Conservation (phyloP, 2,329 filamentous ascomycete species). For the Microsporum ferrugineum region DNA sequence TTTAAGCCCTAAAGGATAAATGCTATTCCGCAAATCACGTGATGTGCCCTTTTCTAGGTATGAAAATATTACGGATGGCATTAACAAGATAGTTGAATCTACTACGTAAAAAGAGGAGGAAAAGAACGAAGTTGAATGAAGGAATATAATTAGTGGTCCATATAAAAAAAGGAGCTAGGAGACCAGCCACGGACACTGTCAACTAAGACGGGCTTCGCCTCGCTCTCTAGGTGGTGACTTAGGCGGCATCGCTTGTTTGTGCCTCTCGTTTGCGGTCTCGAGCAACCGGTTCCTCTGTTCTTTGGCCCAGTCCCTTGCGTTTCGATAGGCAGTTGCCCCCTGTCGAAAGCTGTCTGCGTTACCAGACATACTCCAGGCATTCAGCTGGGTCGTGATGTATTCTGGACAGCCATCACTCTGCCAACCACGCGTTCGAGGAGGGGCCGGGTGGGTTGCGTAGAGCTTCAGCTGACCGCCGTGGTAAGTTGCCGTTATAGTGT, state of each 20-base stretch:
- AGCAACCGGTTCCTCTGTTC: slow-evolving; percentile 29
- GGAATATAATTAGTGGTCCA: too few species aligned
- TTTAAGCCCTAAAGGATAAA: too few species aligned
- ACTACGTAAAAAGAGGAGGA: too few species aligned
- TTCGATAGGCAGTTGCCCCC: slow-evolving; percentile 17
- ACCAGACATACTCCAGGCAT: not conserved
- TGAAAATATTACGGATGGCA: too few species aligned
- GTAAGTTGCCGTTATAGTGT: slow-evolving; percentile 20
- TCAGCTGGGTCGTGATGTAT: slow-evolving; percentile 9
- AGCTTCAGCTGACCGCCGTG: slow-evolving; percentile 9
- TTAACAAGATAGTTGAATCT: too few species aligned
- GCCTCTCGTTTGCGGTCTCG: slow-evolving; percentile 18
- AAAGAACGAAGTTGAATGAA: too few species aligned
- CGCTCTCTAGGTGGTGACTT: too few species aligned
- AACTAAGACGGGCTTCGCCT: too few species aligned
- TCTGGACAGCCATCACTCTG: not conserved
- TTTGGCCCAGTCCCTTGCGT: slow-evolving; percentile 31
- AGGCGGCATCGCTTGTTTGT: not conserved
- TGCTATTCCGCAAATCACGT: too few species aligned
- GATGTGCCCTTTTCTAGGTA: too few species aligned
- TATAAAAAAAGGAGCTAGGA: too few species aligned
- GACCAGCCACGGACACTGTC: too few species aligned
- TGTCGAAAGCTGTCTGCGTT: slow-evolving; percentile 23
- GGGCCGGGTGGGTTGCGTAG: not conserved
- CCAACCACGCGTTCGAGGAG: not conserved